phyloP scores from a whole-genome alignment of 306 rosid species.

The Ceratonia siliqua region DNA sequence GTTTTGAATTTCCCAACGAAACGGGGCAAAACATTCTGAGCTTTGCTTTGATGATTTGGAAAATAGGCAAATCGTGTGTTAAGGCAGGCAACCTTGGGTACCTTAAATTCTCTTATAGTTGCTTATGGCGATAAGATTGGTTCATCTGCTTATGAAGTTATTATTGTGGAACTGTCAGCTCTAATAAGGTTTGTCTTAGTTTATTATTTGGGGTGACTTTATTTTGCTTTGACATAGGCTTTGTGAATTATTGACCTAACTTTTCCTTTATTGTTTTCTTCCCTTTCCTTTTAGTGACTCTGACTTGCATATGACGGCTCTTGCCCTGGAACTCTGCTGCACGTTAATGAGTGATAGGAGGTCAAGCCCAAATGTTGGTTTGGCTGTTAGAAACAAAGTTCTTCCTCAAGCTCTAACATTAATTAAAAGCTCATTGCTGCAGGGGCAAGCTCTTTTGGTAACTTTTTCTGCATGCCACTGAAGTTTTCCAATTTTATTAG shows the following conservation, averaged over 20 bases:
- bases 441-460: slow-evolving; percentile 97
- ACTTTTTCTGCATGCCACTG: slow-evolving; percentile 33
- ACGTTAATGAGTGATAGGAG: slow-evolving; percentile 97
- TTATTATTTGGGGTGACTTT: not conserved
- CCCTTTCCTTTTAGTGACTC: slow-evolving; percentile 73
- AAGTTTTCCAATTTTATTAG: slow-evolving; percentile 15
- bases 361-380: slow-evolving; percentile 82
- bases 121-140: slow-evolving; percentile 96
- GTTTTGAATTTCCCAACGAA: slow-evolving; percentile 2
- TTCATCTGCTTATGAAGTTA: slow-evolving; percentile 91
- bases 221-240: not conserved
- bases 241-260: slow-evolving; percentile 27
- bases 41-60: slow-evolving; percentile 31
- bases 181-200: slow-evolving; percentile 73
- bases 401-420: slow-evolving; percentile 92
- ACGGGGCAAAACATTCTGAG: slow-evolving; percentile 14
- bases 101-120: slow-evolving; percentile 90
- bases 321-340: slow-evolving; percentile 95
- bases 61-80: slow-evolving; percentile 94
- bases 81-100: slow-evolving; percentile 96
- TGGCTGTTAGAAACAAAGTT: slow-evolving; percentile 95
- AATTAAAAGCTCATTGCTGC: slow-evolving; percentile 93
- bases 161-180: slow-evolving; percentile 87
- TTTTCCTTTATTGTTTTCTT: slow-evolving; percentile 22
- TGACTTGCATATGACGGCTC: slow-evolving; percentile 99